Evolutionary conservation across 2,329 filamentous ascomycete genomes (phyloP).

Genomic region (Corinectria fuckeliana): DNA sequence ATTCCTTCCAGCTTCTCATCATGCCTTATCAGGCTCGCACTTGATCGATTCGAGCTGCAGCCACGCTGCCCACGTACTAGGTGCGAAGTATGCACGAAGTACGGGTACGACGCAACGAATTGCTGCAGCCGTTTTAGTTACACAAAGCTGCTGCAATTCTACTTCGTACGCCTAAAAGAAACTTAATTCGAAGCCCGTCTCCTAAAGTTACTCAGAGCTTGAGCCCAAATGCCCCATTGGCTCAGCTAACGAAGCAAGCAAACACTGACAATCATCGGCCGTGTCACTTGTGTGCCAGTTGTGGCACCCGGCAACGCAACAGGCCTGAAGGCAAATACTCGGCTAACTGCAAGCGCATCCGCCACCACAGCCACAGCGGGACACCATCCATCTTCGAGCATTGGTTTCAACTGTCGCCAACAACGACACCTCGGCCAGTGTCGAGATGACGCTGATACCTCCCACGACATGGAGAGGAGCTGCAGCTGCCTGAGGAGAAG

Average conservation of each 20-base stretch:
- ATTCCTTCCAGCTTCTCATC: neutral
- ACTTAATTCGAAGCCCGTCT: neutral
- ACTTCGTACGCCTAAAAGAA: neutral
- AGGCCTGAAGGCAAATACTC: slow-evolving; percentile 32
- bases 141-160: neutral
- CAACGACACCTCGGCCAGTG: slow-evolving; percentile 32
- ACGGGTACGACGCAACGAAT: too few relatives aligned
- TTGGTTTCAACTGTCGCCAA: slow-evolving; percentile 35
- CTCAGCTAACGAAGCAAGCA: neutral
- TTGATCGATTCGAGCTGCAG: neutral
- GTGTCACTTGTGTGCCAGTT: neutral
- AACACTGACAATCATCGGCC: neutral
- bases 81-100: too few relatives aligned
- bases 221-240: neutral
- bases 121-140: too few relatives aligned
- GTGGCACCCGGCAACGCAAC: neutral
- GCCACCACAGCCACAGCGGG: slow-evolving; percentile 39
- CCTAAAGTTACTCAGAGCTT: neutral
- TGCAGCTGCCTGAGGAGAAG: slow-evolving; percentile 1
- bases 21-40: neutral
- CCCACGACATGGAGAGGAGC: slow-evolving; percentile 23
- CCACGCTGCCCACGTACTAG: neutral
- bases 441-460: slow-evolving; percentile 20
- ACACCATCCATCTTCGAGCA: slow-evolving; percentile 33
- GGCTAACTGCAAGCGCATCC: slow-evolving; percentile 28